Base-by-base conservation (phyloP, 2,329 filamentous ascomycete species). In the Ceratocystis colombiana region DNA sequence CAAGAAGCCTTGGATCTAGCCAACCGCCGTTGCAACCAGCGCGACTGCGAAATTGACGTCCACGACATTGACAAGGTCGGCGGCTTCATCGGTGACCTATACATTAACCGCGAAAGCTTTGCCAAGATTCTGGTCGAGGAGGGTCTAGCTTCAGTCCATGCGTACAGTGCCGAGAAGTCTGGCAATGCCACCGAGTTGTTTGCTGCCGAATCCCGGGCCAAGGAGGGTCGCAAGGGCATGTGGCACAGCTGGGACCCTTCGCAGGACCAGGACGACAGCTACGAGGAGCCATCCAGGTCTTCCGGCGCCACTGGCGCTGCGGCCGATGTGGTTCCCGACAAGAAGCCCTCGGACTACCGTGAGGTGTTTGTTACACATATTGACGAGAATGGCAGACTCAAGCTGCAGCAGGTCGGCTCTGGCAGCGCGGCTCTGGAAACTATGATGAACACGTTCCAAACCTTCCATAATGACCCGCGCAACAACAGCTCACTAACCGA, bases 191-290 rank as follows among this genome's bases (percentile, higher is more conserved):
- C 83, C 46, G 93, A 97, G 77, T 84, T 97, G 7, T 87, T 93
- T 72, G 88, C 88, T 10, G 94, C 94, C 0, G 90, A 99, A 78
- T 81, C 89, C 77, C 87, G 84, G 72, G 94, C 94, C 61, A 97
- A 99, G 80, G 90, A 96, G 71, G 88, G 80, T 33, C 84, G 86
- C 68, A 96, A 92, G 78, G 90, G 89, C 61, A 75, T 97, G 70
- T 99, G 94, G 93, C 86, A 93, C 70, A 86, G 96, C 77, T 97
- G 90, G 85, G 91, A 96, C 74, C 93, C 94, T 7, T 90, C 88
- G 41, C 85, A 94, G 73, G 93, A 96, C 50, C 84, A 83, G 68
- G 84, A 84, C 2, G 83, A 80, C 62, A 80, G 82, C 45, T 82
- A 80, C 45, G 80, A 81, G 55, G 78, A 79, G 5, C 77, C 78